A percentile compares a stretch with the other conserved stretches of the same genome.
phyloP scores from a whole-genome alignment of 2,329 filamentous ascomycete species.

The Monilinia fructicola region DNA sequence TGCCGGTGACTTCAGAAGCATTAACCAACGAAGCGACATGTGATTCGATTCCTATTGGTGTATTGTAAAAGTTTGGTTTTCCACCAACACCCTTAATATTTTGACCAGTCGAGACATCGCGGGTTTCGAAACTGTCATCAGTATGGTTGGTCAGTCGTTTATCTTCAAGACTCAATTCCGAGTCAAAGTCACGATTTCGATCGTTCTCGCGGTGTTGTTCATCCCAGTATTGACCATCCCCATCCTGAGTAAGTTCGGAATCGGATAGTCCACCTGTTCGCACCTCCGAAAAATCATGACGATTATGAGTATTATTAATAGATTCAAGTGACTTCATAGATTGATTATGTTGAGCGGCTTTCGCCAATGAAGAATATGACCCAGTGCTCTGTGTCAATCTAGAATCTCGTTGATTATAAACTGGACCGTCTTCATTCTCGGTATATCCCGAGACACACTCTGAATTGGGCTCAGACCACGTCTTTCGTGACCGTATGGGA shows the following conservation, averaged over 20 bases:
- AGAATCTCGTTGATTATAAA: slow-evolving; percentile 54
- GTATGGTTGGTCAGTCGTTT: slow-evolving; percentile 54
- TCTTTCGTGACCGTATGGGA: slow-evolving; percentile 66
- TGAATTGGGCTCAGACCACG: slow-evolving; percentile 85
- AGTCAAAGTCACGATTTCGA: slow-evolving; percentile 51
- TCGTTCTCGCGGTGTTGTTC: slow-evolving; percentile 41
- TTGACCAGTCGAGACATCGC: slow-evolving; percentile 62
- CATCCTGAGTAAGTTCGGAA: slow-evolving; percentile 48
- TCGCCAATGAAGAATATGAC: slow-evolving; percentile 63
- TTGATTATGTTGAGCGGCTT: slow-evolving; percentile 51
- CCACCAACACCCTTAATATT: slow-evolving; percentile 69
- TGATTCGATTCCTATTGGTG: slow-evolving; percentile 74
- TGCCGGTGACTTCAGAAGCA: slow-evolving; percentile 71
- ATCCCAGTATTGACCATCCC: slow-evolving; percentile 41
- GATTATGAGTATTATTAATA: slow-evolving; percentile 36
- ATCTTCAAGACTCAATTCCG: slow-evolving; percentile 56
- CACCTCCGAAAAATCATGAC: slow-evolving; percentile 40
- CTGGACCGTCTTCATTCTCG: slow-evolving; percentile 57
- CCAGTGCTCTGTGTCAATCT: slow-evolving; percentile 52
- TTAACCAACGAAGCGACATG: slow-evolving; percentile 84
- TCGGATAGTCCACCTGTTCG: slow-evolving; percentile 41
- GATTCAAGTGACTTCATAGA: slow-evolving; percentile 53
- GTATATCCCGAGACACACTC: slow-evolving; percentile 89
- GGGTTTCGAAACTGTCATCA: slow-evolving; percentile 55
- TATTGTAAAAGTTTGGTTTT: slow-evolving; percentile 75